Evolutionary conservation across 106 monocot species (phyloP).

Genomic region (Narthecium ossifragum): DNA sequence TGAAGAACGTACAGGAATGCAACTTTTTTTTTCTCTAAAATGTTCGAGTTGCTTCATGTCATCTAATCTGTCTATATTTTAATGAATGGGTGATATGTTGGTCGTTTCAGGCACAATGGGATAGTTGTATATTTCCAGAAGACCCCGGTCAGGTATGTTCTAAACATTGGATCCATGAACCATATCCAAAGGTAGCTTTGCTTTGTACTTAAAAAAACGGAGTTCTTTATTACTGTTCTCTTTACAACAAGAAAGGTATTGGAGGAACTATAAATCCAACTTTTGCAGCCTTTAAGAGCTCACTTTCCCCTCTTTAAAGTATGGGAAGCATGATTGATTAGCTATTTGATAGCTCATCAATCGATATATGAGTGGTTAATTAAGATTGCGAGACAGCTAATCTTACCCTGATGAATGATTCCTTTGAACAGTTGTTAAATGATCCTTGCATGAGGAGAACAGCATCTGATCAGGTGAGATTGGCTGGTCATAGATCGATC

Average conservation of each 20-base stretch:
- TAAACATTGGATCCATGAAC: constrained; percentile 11
- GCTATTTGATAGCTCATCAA: not conserved
- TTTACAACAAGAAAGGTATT: constrained; percentile 3
- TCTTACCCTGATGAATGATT: not conserved
- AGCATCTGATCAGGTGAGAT: constrained; percentile 28
- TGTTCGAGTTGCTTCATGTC: not conserved
- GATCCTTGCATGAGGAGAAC: constrained; percentile 29
- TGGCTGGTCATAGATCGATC: not conserved
- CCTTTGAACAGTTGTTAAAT: constrained; percentile 29
- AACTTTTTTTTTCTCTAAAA: not conserved
- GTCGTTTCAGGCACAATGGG: constrained; percentile 42
- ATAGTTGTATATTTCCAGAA: constrained; percentile 69
- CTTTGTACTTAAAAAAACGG: not conserved
- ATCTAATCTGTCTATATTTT: not conserved
- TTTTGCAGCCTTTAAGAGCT: constrained; percentile 2
- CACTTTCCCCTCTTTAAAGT: not conserved
- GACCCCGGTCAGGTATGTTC: constrained; percentile 57
- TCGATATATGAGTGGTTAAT: not conserved
- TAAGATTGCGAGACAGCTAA: not conserved
- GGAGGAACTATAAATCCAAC: not conserved
- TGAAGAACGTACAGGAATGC: not conserved
- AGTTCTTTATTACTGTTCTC: constrained; percentile 9
- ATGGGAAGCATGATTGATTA: not conserved
- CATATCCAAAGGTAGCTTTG: not conserved
- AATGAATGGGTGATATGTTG: not conserved